Conservation (phyloP, 768 basidiomycete species). For the Fomitopsis pulvina region DNA sequence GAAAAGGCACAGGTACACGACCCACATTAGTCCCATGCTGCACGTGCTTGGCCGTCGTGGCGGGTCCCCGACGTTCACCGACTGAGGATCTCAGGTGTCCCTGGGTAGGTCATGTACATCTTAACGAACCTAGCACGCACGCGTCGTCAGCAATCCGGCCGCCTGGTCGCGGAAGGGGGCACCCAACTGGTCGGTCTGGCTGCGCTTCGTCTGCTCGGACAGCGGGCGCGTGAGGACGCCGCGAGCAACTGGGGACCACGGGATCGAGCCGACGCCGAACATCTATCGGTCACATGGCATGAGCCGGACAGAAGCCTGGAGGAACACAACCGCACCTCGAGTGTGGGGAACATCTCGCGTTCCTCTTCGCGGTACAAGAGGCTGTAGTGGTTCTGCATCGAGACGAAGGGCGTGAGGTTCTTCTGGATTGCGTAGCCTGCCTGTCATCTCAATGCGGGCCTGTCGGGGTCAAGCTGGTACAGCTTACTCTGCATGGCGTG, state of each 20-base stretch:
- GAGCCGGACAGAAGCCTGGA: no score
- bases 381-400: conserved; percentile 58
- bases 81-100: no score
- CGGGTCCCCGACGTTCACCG: no score
- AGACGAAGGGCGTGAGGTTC: conserved; percentile 46
- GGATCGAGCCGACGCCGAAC: conserved; percentile 23
- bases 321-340: conserved; percentile 21
- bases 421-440: conserved; percentile 36
- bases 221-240: conserved; percentile 15
- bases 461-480: background rate
- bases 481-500: conserved; percentile 27
- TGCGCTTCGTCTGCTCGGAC: background rate
- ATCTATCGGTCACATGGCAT: background rate
- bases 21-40: no score
- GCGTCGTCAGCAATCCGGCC: no score
- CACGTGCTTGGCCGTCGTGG: no score
- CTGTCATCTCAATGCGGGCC: background rate
- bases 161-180: background rate
- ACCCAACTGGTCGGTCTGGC: conserved; percentile 5
- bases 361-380: conserved; percentile 58
- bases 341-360: conserved; percentile 48
- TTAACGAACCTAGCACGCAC: no score
- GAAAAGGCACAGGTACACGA: no score
- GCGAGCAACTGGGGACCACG: conserved; percentile 26
- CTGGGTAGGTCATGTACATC: no score